Base-by-base conservation (phyloP, 805 yeast species). In the Pichia phayaonensis region DNA sequence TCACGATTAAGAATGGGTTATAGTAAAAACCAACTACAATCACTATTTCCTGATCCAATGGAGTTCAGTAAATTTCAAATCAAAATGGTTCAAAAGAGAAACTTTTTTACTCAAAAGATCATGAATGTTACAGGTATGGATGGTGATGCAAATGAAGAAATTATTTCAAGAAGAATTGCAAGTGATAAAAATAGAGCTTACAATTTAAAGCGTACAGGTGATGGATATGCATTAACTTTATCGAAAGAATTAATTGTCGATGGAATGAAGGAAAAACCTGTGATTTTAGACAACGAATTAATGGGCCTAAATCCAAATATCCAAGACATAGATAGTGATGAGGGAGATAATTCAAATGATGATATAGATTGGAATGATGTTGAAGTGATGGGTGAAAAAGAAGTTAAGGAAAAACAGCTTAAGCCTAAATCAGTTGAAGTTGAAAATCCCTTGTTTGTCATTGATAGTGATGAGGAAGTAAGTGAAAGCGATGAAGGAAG, bases 1-100 rank as follows among this genome's bases (percentile, higher is more conserved):
- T 90, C 97, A 0, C 71, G 99, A 51, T 75, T 94, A 63, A 81
- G 99, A 69, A 84, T 94, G 96, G 99, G 99, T 1, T 90, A 86
- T 61, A 74, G 92, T 0, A 87, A 90, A 51, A 90, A 86, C n/a
- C 97, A 94, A 61, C 71, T 94, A 36, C 86, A 87, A 56, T 70
- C 77, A 5, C 69, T 89, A 49, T 94, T 92, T 59, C 95, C 97
- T 0, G 75, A 86, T 59, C 80, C 90, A 48, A 75, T 87, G 79
- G 97, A 90, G 53, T 94, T 94, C 60, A 90, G 97, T 18, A 83
- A 78, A 59, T 94, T 94, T 65, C 99, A 94, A 65, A 87, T 94
- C 54, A 82, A 86, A 58, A 86, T 92, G 79, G 98, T 94, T 1
- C 86, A 88, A 57, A 89, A 89, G 63, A 75, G 99, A 54, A 94